Evolutionary conservation across 352 stramenopile genomes (phyloP), one percentile per base, ranked within the genome.

Genomic region (Globisporangium nodosum): DNA sequence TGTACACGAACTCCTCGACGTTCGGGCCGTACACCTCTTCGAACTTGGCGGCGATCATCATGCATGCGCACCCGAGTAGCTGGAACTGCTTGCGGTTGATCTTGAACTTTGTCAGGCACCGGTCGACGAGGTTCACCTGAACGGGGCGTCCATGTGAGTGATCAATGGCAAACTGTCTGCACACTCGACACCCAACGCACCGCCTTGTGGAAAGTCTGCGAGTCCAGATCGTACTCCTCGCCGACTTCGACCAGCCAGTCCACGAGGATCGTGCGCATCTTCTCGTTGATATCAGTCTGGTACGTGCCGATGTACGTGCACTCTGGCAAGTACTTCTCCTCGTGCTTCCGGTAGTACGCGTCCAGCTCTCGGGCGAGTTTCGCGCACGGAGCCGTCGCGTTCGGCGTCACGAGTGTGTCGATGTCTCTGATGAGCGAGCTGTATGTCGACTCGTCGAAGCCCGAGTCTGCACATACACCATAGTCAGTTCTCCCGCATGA

Each of bases 231-330:
- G 60, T 92, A 95, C 66, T 95, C 82, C 67, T 92, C 80, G 39
- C 77, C 74, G 39, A 95, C 85, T 62, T 95, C 85, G 20, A 99
- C 93, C 7, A 99, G 87, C 98, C 98, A 99, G 75, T 99, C 97
- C 30, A 99, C 89, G 48, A 99, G 85, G 63, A 99, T 99, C 15
- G 96, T 96, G 56, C 97, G 84, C 98, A 99, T 99, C 59, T 98
- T 97, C 65, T 98, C 93, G 70, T 99, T 99, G 68, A 99, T 98
- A 69, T 99, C 96, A 50, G 86, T 71, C 73, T 99, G 97, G n/a
- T 85, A 69, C 1, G 66, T 71, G 52, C 77, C 74, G 21, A 92
- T 85, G 64, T 90, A 92, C 8, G 79, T 71, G 9, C 73, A 63
- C 43, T 78, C 58, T 2, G 78, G 63, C 31, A 83, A 67, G 67